A percentile compares a stretch with the other conserved stretches of the same genome.
These are phyloP conservation scores for Lophiostoma macrostomum DNA, from an alignment of 495 filamentous ascomycete genomes.

Conservation along the genomic window DNA sequence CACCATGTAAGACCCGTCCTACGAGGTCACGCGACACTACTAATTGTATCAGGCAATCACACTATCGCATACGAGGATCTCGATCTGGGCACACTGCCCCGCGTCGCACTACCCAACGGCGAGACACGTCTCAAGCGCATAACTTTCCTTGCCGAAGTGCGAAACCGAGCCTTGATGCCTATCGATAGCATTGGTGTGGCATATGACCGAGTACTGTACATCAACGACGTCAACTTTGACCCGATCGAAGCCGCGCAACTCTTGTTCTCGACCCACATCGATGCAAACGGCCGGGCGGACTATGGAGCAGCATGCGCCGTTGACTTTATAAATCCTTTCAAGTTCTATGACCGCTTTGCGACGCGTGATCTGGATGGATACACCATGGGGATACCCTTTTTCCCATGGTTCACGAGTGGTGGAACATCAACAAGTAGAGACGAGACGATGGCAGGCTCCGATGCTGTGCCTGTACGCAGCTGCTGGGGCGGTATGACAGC, in stretches of 20 bases:
- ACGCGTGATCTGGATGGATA: constrained; percentile 72
- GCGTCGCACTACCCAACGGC: constrained; percentile 60
- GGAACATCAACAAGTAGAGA: constrained; percentile 56
- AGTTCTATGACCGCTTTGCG: constrained; percentile 80
- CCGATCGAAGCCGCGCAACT: constrained; percentile 68
- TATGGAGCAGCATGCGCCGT: constrained; percentile 80
- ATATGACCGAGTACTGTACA: constrained; percentile 69
- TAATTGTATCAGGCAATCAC: constrained; percentile 43
- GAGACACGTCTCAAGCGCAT: constrained; percentile 64
- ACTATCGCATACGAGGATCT: constrained; percentile 54
- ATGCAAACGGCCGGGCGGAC: constrained; percentile 51
- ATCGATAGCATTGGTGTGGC: constrained; percentile 43
- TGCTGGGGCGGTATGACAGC: constrained; percentile 85
- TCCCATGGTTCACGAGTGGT: constrained; percentile 65
- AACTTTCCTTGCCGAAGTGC: constrained; percentile 71
- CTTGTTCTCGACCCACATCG: constrained; percentile 69
- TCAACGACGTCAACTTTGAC: constrained; percentile 74
- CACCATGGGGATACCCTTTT: constrained; percentile 67
- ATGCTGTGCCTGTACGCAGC: constrained; percentile 69
- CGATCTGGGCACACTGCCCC: constrained; percentile 50
- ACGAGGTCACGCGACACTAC: not conserved
- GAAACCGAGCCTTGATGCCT: constrained; percentile 69
- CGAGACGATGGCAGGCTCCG: constrained; percentile 59
- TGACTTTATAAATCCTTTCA: constrained; percentile 73
- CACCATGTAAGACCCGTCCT: constrained; percentile 44